Evolutionary conservation across 148 eudicot genomes (phyloP).

Genomic region (Talinum fruticosum): DNA sequence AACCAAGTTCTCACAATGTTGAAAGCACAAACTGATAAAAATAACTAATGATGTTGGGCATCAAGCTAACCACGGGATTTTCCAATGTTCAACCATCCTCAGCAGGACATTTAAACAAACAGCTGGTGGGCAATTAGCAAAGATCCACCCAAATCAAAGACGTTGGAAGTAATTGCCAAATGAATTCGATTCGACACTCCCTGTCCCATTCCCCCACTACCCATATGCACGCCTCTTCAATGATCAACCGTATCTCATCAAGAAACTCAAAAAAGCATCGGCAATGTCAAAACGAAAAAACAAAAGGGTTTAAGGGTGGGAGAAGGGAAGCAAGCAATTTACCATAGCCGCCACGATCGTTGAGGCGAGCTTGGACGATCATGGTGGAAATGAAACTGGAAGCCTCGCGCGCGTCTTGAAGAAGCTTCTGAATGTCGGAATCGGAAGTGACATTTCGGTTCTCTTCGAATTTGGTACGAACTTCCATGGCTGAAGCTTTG

Average conservation of each 20-base stretch:
- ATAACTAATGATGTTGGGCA: not conserved
- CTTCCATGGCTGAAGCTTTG: constrained; percentile 68
- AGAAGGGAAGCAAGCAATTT: not conserved
- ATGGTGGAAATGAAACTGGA: constrained; percentile 68
- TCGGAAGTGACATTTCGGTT: constrained; percentile 56
- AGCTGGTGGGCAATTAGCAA: constrained; percentile 28
- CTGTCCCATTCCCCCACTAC: no score
- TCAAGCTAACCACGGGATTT: not conserved
- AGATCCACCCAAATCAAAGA: not conserved
- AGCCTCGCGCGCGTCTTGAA: constrained; percentile 76
- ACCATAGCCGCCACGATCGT: constrained; percentile 75
- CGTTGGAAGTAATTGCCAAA: not conserved
- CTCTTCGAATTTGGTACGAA: constrained; percentile 77
- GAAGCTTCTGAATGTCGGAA: constrained; percentile 48
- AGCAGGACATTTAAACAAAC: constrained; percentile 35
- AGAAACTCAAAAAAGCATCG: not conserved
- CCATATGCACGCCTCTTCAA: no score
- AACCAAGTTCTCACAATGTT: not conserved
- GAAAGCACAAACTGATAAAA: not conserved
- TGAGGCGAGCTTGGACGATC: constrained; percentile 90
- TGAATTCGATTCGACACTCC: not conserved
- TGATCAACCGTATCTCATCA: not conserved
- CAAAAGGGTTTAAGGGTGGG: not conserved
- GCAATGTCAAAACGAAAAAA: not conserved
- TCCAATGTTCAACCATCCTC: not conserved